Conservation (phyloP, 805 yeast genomes). For the Metschnikowia sp. region DNA sequence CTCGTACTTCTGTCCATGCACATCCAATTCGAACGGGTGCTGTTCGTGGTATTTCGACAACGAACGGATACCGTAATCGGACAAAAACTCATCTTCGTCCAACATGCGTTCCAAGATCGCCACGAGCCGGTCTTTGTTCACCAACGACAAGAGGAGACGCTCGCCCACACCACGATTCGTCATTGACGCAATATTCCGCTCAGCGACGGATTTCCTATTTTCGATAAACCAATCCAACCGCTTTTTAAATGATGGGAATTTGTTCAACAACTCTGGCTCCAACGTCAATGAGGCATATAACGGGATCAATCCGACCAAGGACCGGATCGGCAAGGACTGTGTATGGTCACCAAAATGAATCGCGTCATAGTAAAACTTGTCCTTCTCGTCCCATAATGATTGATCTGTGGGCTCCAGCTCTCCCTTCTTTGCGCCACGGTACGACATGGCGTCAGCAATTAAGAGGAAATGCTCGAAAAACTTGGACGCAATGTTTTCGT, state of each 20-base stretch:
- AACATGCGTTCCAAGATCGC: conserved; percentile 77
- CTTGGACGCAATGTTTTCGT: conserved; percentile 91
- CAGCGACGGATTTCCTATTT: conserved; percentile 64
- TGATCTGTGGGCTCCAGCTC: conserved; percentile 45
- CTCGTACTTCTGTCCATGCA: conserved; percentile 66
- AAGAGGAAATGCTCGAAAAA: conserved; percentile 89
- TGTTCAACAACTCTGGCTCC: conserved; percentile 76
- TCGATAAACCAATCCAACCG: conserved; percentile 81
- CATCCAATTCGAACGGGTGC: conserved; percentile 81
- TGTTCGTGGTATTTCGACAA: conserved; percentile 81
- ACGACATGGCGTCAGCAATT: conserved; percentile 93
- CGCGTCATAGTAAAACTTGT: conserved; percentile 86
- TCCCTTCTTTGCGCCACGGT: conserved; percentile 42
- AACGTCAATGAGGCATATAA: conserved; percentile 83
- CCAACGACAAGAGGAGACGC: conserved; percentile 73
- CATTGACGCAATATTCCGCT: conserved; percentile 85
- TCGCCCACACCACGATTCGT: conserved; percentile 77
- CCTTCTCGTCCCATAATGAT: conserved; percentile 86
- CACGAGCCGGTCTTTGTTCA: conserved; percentile 71
- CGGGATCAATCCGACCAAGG: conserved; percentile 89
- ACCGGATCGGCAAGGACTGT: conserved; percentile 76
- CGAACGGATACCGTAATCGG: conserved; percentile 84
- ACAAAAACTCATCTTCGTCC: conserved; percentile 81
- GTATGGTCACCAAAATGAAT: conserved; percentile 73
- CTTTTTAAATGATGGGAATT: conserved; percentile 78